Evolutionary conservation across 2,329 filamentous ascomycete species (phyloP).

Genomic region (Sporothrix schenckii): DNA sequence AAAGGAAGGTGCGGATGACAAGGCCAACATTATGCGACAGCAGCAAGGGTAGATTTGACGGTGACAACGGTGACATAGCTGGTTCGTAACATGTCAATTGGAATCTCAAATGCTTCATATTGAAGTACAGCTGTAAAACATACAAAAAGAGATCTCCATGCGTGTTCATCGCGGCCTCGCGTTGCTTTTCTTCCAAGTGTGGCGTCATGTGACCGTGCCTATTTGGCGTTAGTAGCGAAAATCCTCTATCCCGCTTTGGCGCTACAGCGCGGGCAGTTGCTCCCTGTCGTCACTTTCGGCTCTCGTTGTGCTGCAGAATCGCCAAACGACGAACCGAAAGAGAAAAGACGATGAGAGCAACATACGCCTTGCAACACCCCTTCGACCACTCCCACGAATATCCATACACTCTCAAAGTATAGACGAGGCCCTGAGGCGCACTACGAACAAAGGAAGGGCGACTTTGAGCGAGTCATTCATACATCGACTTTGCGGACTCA

Average conservation of each 20-base stretch:
- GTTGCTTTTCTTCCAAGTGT: slow-evolving; percentile 4
- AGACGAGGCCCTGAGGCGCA: neutral
- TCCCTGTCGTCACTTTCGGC: slow-evolving; percentile 27
- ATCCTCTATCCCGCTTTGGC: slow-evolving; percentile 24
- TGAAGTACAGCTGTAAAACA: neutral
- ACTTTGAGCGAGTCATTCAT: neutral
- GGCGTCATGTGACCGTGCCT: slow-evolving; percentile 29
- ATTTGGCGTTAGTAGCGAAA: slow-evolving; percentile 15
- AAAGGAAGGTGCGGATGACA: slow-evolving; percentile 17
- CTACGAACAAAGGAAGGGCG: neutral
- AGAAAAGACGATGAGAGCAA: neutral
- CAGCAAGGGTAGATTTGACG: neutral
- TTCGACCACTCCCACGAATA: neutral
- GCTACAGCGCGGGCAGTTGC: slow-evolving; percentile 7
- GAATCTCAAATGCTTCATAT: neutral
- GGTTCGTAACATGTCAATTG: neutral
- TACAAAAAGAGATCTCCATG: neutral
- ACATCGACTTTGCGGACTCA: neutral
- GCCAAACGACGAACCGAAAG: neutral
- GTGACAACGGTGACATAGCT: too few relatives aligned
- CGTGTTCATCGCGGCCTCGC: neutral
- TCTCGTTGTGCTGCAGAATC: neutral
- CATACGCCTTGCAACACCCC: neutral
- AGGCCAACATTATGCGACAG: slow-evolving; percentile 9
- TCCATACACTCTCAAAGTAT: neutral